These are phyloP conservation scores for Hypoxylon subgilvum DNA, from an alignment of 495 filamentous ascomycete species.

Conservation along the genomic window DNA sequence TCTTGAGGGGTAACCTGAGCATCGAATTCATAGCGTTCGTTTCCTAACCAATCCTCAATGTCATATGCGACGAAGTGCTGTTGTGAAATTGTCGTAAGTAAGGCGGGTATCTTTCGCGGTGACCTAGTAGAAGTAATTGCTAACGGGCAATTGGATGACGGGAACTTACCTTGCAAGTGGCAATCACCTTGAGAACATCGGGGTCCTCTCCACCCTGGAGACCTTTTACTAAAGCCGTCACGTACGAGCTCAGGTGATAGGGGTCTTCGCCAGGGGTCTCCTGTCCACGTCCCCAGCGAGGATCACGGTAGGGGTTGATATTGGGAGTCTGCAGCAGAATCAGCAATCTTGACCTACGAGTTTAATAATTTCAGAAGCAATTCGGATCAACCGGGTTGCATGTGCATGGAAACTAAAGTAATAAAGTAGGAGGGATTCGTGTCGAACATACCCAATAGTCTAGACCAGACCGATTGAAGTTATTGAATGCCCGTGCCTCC, in stretches of 20 bases:
- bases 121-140: neutral
- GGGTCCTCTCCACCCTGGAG: conserved; percentile 59
- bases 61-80: conserved; percentile 67
- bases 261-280: conserved; percentile 70
- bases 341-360: conserved; percentile 4
- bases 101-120: conserved; percentile 5
- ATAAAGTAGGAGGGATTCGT: no score
- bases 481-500: conserved; percentile 68
- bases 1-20: conserved; percentile 59
- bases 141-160: neutral
- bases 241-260: conserved; percentile 59
- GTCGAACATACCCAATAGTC: conserved; percentile 54
- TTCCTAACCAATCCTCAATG: conserved; percentile 60
- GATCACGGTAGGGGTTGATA: conserved; percentile 66
- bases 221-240: conserved; percentile 61
- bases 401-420: neutral
- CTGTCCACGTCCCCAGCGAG: conserved; percentile 64
- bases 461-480: conserved; percentile 59
- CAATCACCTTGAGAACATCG: conserved; percentile 53
- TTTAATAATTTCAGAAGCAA: neutral
- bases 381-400: no score
- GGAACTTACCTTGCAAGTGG: conserved; percentile 54
- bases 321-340: conserved; percentile 53
- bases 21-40: conserved; percentile 61
- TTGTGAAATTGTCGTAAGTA: neutral